Base-by-base conservation (phyloP, 2,329 filamentous ascomycete species). In the Volutella citrinella region DNA sequence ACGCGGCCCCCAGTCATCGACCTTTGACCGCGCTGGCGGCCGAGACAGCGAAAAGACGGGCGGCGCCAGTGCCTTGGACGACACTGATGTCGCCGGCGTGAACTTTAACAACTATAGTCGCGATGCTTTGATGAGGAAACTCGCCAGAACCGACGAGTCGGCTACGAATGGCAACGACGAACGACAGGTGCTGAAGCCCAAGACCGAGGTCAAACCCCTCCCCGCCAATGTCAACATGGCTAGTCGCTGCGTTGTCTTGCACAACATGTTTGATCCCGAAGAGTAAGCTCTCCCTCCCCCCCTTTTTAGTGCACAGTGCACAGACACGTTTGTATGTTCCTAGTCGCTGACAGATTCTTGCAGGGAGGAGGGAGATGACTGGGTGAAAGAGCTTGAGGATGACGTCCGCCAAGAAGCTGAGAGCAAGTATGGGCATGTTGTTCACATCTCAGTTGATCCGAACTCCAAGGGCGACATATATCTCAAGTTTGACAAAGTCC, bases 51-150 rank as follows among this genome's bases (percentile, higher is more conserved):
- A 95, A 56, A 95, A 96, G 66, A 79, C 86, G 27, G 86, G 87
- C 41, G 89, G 89, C 52, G 91, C 91, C 30, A 95, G 90, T 68
- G 93, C 93, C 54, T 74, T 98, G 32, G 93, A 98, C 66, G 93
- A 98, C 60, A 95, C 90, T 43, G 93, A 98, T 64, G 93, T 98
- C 60, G 88, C 87, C 32, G 93, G 93, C 58, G 91, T 98, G 66
- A 97, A 97, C 69, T 97, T 97, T 84, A 95, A 89, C 77, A 96
- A 96, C 66, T 96, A 95, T 72, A 95, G 88, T 74, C 87, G 93
- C 69, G 89, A 97, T 71, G 87, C 90, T 59, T 82, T 98, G 67
- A 98, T 98, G 93, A 82, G 88, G 65, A 96, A 97, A 70, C 86
- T 98, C 66, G 90, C 93, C 60, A 84, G 93, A 75, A 91, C 86